Evolutionary conservation across 345 rosid genomes (phyloP).

Genomic region (Salix udensis): DNA sequence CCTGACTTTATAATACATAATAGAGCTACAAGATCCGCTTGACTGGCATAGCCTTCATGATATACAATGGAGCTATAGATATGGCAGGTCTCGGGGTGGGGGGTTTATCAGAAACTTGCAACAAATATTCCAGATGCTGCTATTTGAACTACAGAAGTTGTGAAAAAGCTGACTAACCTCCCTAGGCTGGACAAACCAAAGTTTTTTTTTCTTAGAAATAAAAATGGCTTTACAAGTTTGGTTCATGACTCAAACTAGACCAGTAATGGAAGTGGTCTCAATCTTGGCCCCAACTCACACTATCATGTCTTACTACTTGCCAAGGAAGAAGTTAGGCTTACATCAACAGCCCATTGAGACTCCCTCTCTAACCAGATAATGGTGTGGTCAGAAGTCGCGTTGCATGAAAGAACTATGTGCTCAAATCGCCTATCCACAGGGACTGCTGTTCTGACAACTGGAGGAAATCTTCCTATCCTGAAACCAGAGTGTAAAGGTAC

Average conservation of each 20-base stretch:
- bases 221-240: not conserved
- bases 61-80: not conserved
- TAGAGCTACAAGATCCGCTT: not conserved
- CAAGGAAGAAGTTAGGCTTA: constrained; percentile 30
- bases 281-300: not conserved
- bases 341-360: constrained; percentile 76
- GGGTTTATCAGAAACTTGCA: not conserved
- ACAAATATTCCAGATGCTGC: not conserved
- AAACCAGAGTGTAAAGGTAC: constrained; percentile 16
- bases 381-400: constrained; percentile 82
- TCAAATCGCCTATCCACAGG: constrained; percentile 98
- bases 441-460: constrained; percentile 92
- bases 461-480: constrained; percentile 86
- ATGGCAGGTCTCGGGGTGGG: not conserved
- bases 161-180: not conserved
- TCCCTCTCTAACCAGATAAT: constrained; percentile 87
- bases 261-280: not conserved
- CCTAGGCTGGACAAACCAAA: not conserved
- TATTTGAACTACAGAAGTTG: not conserved
- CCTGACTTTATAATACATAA: not conserved
- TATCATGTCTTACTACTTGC: not conserved
- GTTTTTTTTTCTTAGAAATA: not conserved
- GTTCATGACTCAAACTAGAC: not conserved
- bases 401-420: constrained; percentile 83
- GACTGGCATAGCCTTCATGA: not conserved